Evolutionary conservation across 208 protist genomes (phyloP).

Genomic region (Crithidia fasciculata): DNA sequence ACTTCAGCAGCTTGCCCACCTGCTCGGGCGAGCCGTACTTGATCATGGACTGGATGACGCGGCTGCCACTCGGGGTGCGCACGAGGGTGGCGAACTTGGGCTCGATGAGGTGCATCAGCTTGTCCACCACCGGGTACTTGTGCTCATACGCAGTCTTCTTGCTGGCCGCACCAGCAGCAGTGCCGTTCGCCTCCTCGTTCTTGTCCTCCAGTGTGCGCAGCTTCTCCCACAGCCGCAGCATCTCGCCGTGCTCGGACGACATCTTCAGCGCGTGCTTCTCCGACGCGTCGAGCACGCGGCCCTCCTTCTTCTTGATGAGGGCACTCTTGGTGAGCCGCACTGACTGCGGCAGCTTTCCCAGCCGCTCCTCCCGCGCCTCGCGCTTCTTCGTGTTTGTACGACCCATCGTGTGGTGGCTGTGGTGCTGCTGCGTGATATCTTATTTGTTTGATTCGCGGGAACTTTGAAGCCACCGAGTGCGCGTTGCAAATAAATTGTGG

Average conservation of each 20-base stretch:
- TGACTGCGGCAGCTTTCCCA: constrained; percentile 73
- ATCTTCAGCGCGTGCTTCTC: constrained; percentile 93
- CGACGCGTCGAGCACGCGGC: constrained; percentile 76
- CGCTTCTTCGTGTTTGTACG: constrained; percentile 80
- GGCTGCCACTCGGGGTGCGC: constrained; percentile 81
- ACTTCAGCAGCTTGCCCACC: constrained; percentile 60
- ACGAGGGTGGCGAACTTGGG: constrained; percentile 72
- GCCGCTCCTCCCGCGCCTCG: constrained; percentile 67
- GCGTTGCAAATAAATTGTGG: no score
- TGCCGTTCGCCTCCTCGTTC: constrained; percentile 16
- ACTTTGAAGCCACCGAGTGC: no score
- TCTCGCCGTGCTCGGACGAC: constrained; percentile 86
- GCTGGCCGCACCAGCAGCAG: constrained; percentile 8
- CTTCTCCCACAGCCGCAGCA: constrained; percentile 87
- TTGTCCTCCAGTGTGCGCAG: constrained; percentile 56
- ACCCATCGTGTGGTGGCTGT: constrained; percentile 51
- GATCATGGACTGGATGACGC: constrained; percentile 92
- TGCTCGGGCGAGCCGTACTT: constrained; percentile 85
- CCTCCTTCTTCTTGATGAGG: constrained; percentile 90
- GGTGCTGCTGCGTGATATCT: no score
- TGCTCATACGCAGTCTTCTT: constrained; percentile 79
- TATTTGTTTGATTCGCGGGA: not conserved
- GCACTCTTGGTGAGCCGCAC: constrained; percentile 81
- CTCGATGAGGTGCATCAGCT: constrained; percentile 80
- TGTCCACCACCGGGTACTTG: constrained; percentile 89